These are phyloP conservation scores for Sanghuangporus weigelae DNA, from an alignment of 1,284 basidiomycete genomes.

Conservation along the genomic window DNA sequence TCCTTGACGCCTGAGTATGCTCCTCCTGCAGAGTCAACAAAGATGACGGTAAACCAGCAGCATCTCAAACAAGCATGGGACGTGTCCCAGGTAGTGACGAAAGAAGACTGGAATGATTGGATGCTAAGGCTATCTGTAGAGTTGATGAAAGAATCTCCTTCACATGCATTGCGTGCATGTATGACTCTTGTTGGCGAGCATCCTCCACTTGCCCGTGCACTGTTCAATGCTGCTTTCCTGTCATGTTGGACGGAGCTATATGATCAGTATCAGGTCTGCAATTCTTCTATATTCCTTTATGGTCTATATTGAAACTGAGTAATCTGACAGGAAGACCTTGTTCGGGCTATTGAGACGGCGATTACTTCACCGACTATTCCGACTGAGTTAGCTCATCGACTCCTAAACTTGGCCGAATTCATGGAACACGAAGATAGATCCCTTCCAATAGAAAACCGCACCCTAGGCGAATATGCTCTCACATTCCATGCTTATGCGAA, in stretches of 20 bases:
- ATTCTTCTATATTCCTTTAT: not conserved
- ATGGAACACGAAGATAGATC: conserved; percentile 99
- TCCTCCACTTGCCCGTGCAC: conserved; percentile 85
- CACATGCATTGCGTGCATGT: conserved; percentile 94
- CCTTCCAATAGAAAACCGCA: conserved; percentile 89
- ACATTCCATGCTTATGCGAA: conserved; percentile 97
- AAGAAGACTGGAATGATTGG: conserved; percentile 97
- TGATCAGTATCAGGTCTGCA: conserved; percentile 84
- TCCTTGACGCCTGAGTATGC: conserved; percentile 64
- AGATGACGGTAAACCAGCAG: conserved; percentile 95
- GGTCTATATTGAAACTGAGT: not conserved
- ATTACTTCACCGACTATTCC: conserved; percentile 80
- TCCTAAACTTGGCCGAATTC: conserved; percentile 97
- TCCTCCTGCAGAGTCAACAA: conserved; percentile 77
- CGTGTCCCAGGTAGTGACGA: conserved; percentile 71
- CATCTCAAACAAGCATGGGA: conserved; percentile 99
- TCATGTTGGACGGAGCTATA: conserved; percentile 98
- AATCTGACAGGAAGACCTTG: conserved; percentile 76
- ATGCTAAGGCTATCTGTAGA: conserved; percentile 91
- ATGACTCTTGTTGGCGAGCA: conserved; percentile 92
- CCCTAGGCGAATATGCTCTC: conserved; percentile 91
- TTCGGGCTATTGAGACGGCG: conserved; percentile 85
- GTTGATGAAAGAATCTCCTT: conserved; percentile 98
- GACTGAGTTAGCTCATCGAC: conserved; percentile 87
- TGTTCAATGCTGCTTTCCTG: conserved; percentile 98